phyloP scores from a whole-genome alignment of 169 alveolate species.

The Cryptosporidium baileyi region DNA sequence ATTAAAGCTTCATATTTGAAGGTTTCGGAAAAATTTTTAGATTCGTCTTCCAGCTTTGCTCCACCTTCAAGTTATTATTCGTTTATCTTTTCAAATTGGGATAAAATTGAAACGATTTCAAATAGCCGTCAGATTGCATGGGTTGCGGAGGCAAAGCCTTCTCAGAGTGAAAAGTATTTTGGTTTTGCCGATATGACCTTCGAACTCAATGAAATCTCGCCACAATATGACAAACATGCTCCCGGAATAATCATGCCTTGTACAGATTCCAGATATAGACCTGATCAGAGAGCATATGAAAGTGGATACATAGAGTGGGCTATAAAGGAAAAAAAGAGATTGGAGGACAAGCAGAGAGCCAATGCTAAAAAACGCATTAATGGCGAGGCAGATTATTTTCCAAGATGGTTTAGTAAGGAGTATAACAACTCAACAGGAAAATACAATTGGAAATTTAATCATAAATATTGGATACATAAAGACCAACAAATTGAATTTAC shows the following conservation, averaged over 20 bases:
- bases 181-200: slow-evolving; percentile 85
- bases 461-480: slow-evolving; percentile 58
- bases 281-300: slow-evolving; percentile 96
- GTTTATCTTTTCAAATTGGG: slow-evolving; percentile 31
- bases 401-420: slow-evolving; percentile 52
- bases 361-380: slow-evolving; percentile 30
- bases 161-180: slow-evolving; percentile 77
- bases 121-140: slow-evolving; percentile 69
- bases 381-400: slow-evolving; percentile 53
- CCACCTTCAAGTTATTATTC: neutral
- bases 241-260: slow-evolving; percentile 84
- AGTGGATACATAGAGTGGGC: slow-evolving; percentile 92
- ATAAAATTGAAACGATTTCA: slow-evolving; percentile 10
- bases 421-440: slow-evolving; percentile 1
- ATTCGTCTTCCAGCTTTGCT: neutral
- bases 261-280: slow-evolving; percentile 91
- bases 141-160: slow-evolving; percentile 79
- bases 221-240: slow-evolving; percentile 81
- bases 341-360: slow-evolving; percentile 93
- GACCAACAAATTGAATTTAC: slow-evolving; percentile 29
- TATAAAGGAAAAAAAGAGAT: slow-evolving; percentile 88
- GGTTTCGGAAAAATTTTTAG: neutral
- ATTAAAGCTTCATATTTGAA: too few species aligned
- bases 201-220: slow-evolving; percentile 87
- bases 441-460: slow-evolving; percentile 45